phyloP scores from a whole-genome alignment of 192 early-diverging fungal genomes.

The Linnemannia zychae region DNA sequence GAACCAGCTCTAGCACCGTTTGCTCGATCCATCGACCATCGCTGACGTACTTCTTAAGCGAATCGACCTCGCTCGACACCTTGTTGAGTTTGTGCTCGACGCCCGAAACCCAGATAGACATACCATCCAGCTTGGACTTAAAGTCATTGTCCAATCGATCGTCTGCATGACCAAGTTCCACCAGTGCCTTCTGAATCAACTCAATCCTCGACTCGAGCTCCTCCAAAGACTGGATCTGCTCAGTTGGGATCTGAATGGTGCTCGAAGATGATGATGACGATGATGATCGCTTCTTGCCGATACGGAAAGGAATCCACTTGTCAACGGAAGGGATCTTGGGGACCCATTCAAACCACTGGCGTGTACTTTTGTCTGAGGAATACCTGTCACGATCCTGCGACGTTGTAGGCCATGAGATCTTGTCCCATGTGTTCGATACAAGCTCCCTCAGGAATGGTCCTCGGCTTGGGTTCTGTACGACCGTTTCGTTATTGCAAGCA shows the following conservation, averaged over 20 bases:
- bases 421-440: slow-evolving; percentile 19
- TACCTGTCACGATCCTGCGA: neutral
- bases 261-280: neutral
- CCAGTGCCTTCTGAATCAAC: slow-evolving; percentile 38
- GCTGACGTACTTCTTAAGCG: slow-evolving; percentile 22
- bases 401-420: neutral
- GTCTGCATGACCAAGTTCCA: slow-evolving; percentile 18
- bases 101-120: slow-evolving; percentile 19
- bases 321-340: slow-evolving; percentile 28
- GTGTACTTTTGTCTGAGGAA: neutral
- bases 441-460: neutral
- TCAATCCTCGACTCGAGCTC: slow-evolving; percentile 36
- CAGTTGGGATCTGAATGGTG: slow-evolving; percentile 30
- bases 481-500: slow-evolving; percentile 6
- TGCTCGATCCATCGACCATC: slow-evolving; percentile 47
- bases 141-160: slow-evolving; percentile 18
- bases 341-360: slow-evolving; percentile 25
- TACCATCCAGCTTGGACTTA: neutral
- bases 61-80: slow-evolving; percentile 19
- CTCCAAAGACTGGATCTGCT: slow-evolving; percentile 32
- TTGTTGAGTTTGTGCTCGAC: slow-evolving; percentile 25
- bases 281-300: neutral
- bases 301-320: slow-evolving; percentile 26
- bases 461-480: neutral
- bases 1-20: slow-evolving; percentile 31